Base-by-base conservation (phyloP, 768 basidiomycete genomes). In the Podaxis rugospora region DNA sequence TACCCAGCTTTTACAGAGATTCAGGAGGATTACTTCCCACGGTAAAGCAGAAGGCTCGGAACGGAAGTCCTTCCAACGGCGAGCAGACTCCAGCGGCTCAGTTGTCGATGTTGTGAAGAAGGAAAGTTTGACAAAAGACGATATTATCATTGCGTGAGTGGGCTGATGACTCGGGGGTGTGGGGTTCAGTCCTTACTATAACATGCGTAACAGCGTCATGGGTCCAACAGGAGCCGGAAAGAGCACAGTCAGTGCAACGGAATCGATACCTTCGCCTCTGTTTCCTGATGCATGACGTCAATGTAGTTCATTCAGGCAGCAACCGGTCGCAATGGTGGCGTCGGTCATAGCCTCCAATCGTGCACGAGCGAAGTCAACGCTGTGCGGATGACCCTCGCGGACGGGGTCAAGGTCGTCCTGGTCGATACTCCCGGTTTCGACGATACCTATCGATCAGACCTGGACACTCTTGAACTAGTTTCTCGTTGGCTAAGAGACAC, bases 181-280 rank as follows among this genome's bases (percentile, higher is more conserved):
- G 1, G 39, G 16, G 16, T 35, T 37, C 4, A 46, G 40, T 21
- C 23, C 37, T 55, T n/a, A 58, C 42, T 32, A 21, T 62, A 27
- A 21, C 42, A 23, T 49, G 58, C 55, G 13, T 14, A 16, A 40
- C 39, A 70, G 71, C 16, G 51, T 72, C 4, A 72, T 73, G 70
- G 72, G 72, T 0, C 67, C 67, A 5, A 73, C 70, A 5, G 71
- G 72, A 46, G 66, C 70, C 16, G 72, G 72, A 16, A 73, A 72
- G 57, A 72, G 71, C 57, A 69, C 67, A 10, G 72, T 73, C 57
- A 14, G 68, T 50, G 16, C 21, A 4, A 32, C 32, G 39, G 16
- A 40, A 4, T 40, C 18, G 4, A 23, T 4, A 16, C 14, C 21
- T 57, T 25, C 23, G 28, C 18, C 23, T 10, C 36, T 18, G 35